Base-by-base conservation (phyloP, 257 asterid species). In the Solanum ahanhuiri region DNA sequence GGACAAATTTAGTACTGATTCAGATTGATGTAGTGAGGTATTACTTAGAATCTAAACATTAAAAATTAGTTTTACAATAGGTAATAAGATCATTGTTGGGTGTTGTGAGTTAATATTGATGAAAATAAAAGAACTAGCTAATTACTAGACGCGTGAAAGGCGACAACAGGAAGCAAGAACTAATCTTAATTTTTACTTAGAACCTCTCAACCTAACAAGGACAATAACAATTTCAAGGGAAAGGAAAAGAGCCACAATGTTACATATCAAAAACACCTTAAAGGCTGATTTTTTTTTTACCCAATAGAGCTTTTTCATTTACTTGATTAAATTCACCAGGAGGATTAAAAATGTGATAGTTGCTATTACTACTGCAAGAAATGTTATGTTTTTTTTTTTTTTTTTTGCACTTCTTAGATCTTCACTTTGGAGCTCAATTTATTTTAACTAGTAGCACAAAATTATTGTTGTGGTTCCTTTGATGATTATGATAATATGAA, bases 341-440 rank as follows among this genome's bases (percentile, higher is more conserved):
- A 17, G 94, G 95, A 86, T 91, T 92, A 9, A 92, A 18, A 92
- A 92, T 6, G 94, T 89, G 4, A 92, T 92, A 0, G 94, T 90
- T 11, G 95, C 93, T 10, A 92, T 87, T 51, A 91, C 23, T 5
- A 90, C 94, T 12, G 94, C 95, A 0, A 92, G 91, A 1, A 92
- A 5, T 48, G 57, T 12, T 48, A 43, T 43, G 51, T 4, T 4
- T 12, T 45, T 77, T 39, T 91, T 88, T 12, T 90, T 86, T 2
- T 92, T 90, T 23, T 92, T 85, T 4, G 95, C 94, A 33, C 91
- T 92, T 31, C 93, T 28, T 15, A 92, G 75, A 6, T 92, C 91
- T 48, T 90, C 93, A 58, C 86, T 88, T 76, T 92, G 93, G 57
- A 92, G 92, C 39, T 89, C 89, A 3, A 89, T 79, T 84, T 91